Conservation (phyloP, 441 rosid species). For the Croton laevigatus region DNA sequence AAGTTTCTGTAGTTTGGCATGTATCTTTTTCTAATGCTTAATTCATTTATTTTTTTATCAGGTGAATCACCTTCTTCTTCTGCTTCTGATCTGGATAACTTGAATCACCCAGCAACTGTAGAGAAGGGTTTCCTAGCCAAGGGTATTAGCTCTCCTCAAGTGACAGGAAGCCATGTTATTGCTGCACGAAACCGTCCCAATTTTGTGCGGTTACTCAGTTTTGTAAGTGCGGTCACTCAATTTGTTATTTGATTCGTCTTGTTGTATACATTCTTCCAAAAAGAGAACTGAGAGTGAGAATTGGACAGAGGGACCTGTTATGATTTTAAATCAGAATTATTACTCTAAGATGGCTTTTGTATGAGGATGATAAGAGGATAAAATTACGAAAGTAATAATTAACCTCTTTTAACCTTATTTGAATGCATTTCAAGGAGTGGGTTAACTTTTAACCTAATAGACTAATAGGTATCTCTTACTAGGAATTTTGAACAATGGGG, state of each 20-base stretch:
- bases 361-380: background rate
- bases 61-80: conserved; percentile 99
- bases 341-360: background rate
- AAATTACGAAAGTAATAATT: background rate
- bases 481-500: too few species aligned
- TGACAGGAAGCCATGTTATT: conserved; percentile 60
- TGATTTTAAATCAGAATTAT: conserved; percentile 4
- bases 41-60: conserved; percentile 30
- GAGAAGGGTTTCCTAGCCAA: conserved; percentile 67
- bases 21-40: background rate
- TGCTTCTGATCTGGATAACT: conserved; percentile 94
- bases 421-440: too few species aligned
- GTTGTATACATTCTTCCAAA: background rate
- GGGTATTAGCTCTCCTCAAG: conserved; percentile 68
- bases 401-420: too few species aligned
- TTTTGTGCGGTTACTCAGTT: conserved; percentile 61
- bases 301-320: background rate
- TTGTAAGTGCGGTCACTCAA: conserved; percentile 83
- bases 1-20: background rate
- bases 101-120: conserved; percentile 65
- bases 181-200: conserved; percentile 60
- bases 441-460: too few species aligned
- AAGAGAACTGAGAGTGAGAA: background rate
- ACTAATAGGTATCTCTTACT: too few species aligned
- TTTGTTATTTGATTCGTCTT: background rate